Percentiles rank a stretch among this genome's conserved stretches.
Evolutionary conservation across 1,284 basidiomycete genomes (phyloP).

Genomic region (Fomitopsis pinicola): DNA sequence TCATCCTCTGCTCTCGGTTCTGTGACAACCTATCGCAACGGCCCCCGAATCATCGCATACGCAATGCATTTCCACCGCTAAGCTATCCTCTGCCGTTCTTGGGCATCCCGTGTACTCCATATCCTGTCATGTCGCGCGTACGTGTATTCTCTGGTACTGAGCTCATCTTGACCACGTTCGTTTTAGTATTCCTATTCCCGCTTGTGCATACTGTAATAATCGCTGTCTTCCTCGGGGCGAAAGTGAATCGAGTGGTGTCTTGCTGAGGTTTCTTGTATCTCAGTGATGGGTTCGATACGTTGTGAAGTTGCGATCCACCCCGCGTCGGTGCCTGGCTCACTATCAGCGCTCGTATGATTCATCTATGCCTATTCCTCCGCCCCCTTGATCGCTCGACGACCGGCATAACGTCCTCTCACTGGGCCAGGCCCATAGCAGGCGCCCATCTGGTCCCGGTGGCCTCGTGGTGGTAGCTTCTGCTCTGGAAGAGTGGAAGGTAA

Average conservation of each 20-base stretch:
- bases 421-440: too few species aligned
- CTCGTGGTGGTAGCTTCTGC: too few species aligned
- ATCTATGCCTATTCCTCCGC: background rate
- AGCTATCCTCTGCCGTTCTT: constrained; percentile 3
- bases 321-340: background rate
- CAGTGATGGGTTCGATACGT: background rate
- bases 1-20: constrained; percentile 5
- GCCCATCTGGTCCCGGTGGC: too few species aligned
- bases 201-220: background rate
- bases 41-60: constrained; percentile 2
- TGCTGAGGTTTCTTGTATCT: background rate
- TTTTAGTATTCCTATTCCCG: background rate
- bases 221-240: background rate
- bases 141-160: constrained; percentile 2
- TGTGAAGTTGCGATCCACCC: background rate
- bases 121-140: background rate
- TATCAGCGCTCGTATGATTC: background rate
- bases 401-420: background rate
- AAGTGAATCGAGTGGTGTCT: background rate
- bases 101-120: constrained; percentile 1
- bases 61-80: constrained; percentile 1
- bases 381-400: background rate
- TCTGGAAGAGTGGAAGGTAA: too few species aligned
- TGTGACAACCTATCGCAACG: constrained; percentile 5
- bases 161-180: background rate